Percentiles rank a stretch among this genome's conserved stretches.
Conservation (phyloP, 805 yeast species). For the Middelhovenomyces tepae region DNA sequence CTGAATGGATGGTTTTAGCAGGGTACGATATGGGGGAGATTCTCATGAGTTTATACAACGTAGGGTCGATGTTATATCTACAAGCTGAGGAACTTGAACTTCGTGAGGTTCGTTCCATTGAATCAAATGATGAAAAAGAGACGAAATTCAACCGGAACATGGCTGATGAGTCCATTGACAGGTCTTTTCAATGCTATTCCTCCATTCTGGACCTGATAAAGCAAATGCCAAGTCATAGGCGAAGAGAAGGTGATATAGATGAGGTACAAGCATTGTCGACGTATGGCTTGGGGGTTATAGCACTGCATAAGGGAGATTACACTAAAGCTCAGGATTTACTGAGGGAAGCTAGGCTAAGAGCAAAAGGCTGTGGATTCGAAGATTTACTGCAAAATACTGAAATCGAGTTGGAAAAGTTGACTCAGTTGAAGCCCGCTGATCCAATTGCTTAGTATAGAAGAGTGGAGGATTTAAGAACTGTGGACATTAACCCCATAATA, state of each 20-base stretch:
- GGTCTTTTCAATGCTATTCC: slow-evolving; percentile 32
- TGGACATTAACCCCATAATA: no score
- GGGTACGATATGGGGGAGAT: slow-evolving; percentile 58
- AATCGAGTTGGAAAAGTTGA: slow-evolving; percentile 50
- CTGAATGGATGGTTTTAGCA: slow-evolving; percentile 66
- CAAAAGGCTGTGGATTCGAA: slow-evolving; percentile 54
- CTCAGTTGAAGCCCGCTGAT: slow-evolving; percentile 20
- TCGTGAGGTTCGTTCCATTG: slow-evolving; percentile 27
- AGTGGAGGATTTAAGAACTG: no score
- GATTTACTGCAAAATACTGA: slow-evolving; percentile 60
- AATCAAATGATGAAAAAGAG: slow-evolving; percentile 13
- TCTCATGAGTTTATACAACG: slow-evolving; percentile 52
- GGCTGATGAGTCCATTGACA: slow-evolving; percentile 21
- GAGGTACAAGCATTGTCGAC: slow-evolving; percentile 74
- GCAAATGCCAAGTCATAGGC: slow-evolving; percentile 29
- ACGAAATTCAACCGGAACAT: slow-evolving; percentile 10
- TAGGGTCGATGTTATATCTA: slow-evolving; percentile 60
- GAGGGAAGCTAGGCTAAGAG: slow-evolving; percentile 61
- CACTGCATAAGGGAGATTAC: slow-evolving; percentile 49
- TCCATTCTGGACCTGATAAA: slow-evolving; percentile 36
- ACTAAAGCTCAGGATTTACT: slow-evolving; percentile 52
- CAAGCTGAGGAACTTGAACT: slow-evolving; percentile 58
- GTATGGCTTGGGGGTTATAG: slow-evolving; percentile 77
- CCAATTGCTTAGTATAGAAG: no score
- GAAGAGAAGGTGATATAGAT: slow-evolving; percentile 37